Base-by-base conservation (phyloP, 805 yeast species). In the Hanseniaspora pseudoguilliermondii region DNA sequence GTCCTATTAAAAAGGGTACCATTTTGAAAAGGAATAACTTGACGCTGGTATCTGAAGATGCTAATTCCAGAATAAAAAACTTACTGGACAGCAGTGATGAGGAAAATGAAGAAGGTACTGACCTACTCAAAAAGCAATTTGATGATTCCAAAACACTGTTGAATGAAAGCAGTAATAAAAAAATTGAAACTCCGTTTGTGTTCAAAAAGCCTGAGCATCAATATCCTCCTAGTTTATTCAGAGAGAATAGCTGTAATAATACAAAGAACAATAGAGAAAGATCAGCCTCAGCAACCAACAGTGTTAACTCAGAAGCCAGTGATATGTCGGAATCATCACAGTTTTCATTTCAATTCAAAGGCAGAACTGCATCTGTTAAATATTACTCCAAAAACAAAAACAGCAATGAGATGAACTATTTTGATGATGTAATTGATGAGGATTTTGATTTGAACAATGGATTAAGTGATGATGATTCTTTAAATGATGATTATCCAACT, bases 291-390 rank as follows among this genome's bases (percentile, higher is more conserved):
- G 44, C 23, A 8, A 27, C 49, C 2, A 36, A 51, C 13, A 51
- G 55, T 20, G 20, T 51, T 2, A 51, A 43, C 13, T 51, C 55
- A 20, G 55, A 51, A 18, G n/a, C 55, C 13, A 51, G 55, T 36
- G 55, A 51, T 36, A 39, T 51, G 27, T 55, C 63, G 3, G 49
- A 23, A 18, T 23, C 49, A n/a, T 67, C 71, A 2, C 60, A 59
- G 54, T 80, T 79, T 59, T 79, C 83, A 1, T 80, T 80, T 59
- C 80, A 77, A 49, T 69, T 71, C 44, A 73, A 71, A 13, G 55
- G 55, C 18, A 69, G 84, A 58, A 77, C 78, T 54, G 69, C 77
- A 1, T 79, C 83, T 0, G 73, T 76, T 23, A 75, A 77, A 57
- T 79, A 79, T 63, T 79, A 80, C 62, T 64, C 68, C 1, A 66